Conservation (phyloP, 352 stramenopile genomes). For the Globisporangium heterothallicum region DNA sequence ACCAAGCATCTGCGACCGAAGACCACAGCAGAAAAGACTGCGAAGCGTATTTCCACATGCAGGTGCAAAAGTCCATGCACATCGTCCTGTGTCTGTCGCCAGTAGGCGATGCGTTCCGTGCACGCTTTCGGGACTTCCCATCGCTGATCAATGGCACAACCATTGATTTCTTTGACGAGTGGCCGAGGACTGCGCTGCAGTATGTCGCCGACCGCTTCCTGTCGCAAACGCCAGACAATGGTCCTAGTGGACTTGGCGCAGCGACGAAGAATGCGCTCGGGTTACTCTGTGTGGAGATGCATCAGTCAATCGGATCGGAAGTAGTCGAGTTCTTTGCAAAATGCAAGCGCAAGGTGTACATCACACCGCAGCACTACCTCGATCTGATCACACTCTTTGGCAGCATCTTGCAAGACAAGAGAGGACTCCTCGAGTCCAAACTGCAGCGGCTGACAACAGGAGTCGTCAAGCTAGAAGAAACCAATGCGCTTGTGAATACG, state of each 20-base stretch:
- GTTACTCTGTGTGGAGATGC: conserved; percentile 46
- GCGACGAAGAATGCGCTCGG: conserved; percentile 25
- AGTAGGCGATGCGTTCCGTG: conserved; percentile 73
- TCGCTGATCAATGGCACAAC: conserved; percentile 92
- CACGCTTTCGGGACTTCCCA: conserved; percentile 87
- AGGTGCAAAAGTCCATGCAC: conserved; percentile 82
- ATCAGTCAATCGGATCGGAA: conserved; percentile 28
- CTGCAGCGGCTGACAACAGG: conserved; percentile 51
- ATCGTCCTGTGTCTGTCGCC: conserved; percentile 90
- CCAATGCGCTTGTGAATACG: conserved; percentile 50
- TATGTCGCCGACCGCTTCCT: conserved; percentile 72
- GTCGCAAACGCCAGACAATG: conserved; percentile 8
- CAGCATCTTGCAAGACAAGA: conserved; percentile 64
- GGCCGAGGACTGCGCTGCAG: conserved; percentile 82
- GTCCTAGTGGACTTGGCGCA: background rate
- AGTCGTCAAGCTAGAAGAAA: conserved; percentile 72
- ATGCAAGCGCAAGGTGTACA: conserved; percentile 38
- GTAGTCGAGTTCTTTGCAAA: conserved; percentile 27
- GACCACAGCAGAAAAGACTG: conserved; percentile 62
- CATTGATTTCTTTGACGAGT: conserved; percentile 92
- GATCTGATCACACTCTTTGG: conserved; percentile 87
- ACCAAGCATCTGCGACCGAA: background rate
- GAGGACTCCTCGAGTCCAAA: conserved; percentile 30
- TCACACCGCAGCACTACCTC: conserved; percentile 86
- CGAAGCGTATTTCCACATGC: conserved; percentile 75